These are phyloP conservation scores for Trichoderma hamatum DNA, from an alignment of 2,329 filamentous ascomycete genomes.

Conservation along the genomic window DNA sequence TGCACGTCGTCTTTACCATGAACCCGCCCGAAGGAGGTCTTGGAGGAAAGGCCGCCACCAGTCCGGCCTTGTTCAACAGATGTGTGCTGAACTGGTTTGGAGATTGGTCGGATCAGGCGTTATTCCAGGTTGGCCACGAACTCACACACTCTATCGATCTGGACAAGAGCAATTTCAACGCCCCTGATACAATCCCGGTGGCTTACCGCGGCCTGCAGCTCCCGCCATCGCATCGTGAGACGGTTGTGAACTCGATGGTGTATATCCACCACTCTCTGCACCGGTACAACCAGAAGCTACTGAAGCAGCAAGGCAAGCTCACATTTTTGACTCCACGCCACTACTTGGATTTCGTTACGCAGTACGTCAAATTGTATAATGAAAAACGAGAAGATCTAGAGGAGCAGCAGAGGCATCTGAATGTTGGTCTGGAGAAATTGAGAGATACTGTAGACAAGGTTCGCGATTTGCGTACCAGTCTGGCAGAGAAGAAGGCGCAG, in stretches of 20 bases:
- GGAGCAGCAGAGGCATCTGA: constrained; percentile 97
- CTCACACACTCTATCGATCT: constrained; percentile 96
- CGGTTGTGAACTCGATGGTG: constrained; percentile 97
- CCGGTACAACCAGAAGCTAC: constrained; percentile 82
- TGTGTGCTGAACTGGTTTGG: constrained; percentile 99
- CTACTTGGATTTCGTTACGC: constrained; percentile 96
- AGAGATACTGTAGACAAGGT: constrained; percentile 98
- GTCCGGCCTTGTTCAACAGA: constrained; percentile 97
- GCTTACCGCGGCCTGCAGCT: constrained; percentile 84
- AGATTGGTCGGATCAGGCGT: constrained; percentile 98
- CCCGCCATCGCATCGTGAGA: constrained; percentile 86
- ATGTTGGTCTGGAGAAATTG: constrained; percentile 96
- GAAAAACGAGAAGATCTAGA: constrained; percentile 98
- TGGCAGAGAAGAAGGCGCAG: constrained; percentile 92
- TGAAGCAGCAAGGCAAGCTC: constrained; percentile 87
- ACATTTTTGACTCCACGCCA: constrained; percentile 96
- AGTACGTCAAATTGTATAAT: constrained; percentile 96
- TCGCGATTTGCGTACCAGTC: constrained; percentile 82
- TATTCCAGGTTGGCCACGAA: constrained; percentile 96
- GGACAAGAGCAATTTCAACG: constrained; percentile 80
- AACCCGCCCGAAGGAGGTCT: constrained; percentile 96
- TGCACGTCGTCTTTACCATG: constrained; percentile 99
- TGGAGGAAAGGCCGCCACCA: constrained; percentile 94
- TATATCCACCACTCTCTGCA: constrained; percentile 96
- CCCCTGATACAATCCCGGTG: constrained; percentile 89